Evolutionary conservation across 257 asterid genomes (phyloP).

Genomic region (Forsythia viridissima): DNA sequence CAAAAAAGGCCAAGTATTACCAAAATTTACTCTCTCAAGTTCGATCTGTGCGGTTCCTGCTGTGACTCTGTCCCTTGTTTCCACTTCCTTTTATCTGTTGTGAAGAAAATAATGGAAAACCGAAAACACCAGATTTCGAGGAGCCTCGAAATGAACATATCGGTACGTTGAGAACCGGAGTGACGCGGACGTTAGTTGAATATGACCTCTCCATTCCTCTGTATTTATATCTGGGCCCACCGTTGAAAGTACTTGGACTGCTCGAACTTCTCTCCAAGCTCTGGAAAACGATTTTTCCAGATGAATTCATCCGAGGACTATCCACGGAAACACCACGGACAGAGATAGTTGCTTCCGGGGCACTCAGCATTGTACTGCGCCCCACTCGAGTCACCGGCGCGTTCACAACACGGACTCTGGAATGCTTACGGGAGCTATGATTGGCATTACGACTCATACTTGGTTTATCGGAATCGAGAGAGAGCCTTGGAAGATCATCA

Average conservation of each 20-base stretch:
- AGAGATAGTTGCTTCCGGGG: background rate
- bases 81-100: constrained; percentile 23
- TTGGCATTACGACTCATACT: background rate
- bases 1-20: constrained; percentile 11
- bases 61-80: constrained; percentile 10
- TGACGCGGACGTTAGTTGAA: constrained; percentile 33
- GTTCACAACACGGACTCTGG: constrained; percentile 11
- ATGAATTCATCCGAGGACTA: constrained; percentile 38
- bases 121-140: constrained; percentile 23
- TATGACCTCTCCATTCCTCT: constrained; percentile 41
- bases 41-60: constrained; percentile 32
- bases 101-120: constrained; percentile 23
- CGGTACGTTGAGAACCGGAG: constrained; percentile 44
- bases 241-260: constrained; percentile 33
- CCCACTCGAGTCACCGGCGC: constrained; percentile 2
- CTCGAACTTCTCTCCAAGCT: constrained; percentile 41
- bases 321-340: constrained; percentile 18
- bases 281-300: constrained; percentile 40
- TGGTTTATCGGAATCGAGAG: constrained; percentile 55
- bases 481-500: constrained; percentile 60
- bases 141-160: constrained; percentile 33
- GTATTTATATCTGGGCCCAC: constrained; percentile 24
- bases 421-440: background rate
- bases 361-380: constrained; percentile 12
- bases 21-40: constrained; percentile 15